Evolutionary conservation across 2,329 filamentous ascomycete species (phyloP), one percentile per base, ranked within the genome.

Genomic region (Xylariomycetidae sp.): DNA sequence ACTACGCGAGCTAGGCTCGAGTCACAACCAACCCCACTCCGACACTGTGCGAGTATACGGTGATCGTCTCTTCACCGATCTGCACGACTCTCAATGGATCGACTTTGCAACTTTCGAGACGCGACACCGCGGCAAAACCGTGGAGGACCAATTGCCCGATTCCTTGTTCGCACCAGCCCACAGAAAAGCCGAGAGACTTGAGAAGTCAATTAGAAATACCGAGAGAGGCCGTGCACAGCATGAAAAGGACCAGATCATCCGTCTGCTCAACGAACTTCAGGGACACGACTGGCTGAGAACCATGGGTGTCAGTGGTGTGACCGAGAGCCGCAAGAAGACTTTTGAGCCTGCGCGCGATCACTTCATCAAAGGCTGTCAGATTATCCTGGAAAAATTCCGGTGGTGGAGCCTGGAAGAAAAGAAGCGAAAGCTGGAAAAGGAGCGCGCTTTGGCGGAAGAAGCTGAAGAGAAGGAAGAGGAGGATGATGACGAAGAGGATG

Each of bases 211-310:
- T 30, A 68, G 78, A 19, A 82, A 82, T 43, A 67, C 74, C 1
- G 78, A 82, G 51, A 79, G 74, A 51, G 76, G 75, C 10, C 70
- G 77, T 8, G 78, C 78, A 12, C 77, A 82, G 46, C 78, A 82
- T 64, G 78, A 82, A 47, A 77, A 72, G 45, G 77, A 81, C 40
- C 77, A 80, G 47, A 74, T 82, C 25, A 71, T 77, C 34, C 69
- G 77, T 20, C 59, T 82, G 12, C 70, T 96, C 6, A 88, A 92
- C 34, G 88, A 88, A 13, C 72, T 98, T 1, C 84, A 88, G 56
- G 86, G 90, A 3, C 87, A 85, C 37, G 92, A 97, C 59, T 98
- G 92, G 92, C 69, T 96, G 36, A 82, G 85, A 41, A 77, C 89
- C 4, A 88, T 98, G 80, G 92, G 90, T 16, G 83, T 97, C 20